Conservation (phyloP, 2,329 filamentous ascomycete genomes). For the Arthrobotrys pseudoclavata region DNA sequence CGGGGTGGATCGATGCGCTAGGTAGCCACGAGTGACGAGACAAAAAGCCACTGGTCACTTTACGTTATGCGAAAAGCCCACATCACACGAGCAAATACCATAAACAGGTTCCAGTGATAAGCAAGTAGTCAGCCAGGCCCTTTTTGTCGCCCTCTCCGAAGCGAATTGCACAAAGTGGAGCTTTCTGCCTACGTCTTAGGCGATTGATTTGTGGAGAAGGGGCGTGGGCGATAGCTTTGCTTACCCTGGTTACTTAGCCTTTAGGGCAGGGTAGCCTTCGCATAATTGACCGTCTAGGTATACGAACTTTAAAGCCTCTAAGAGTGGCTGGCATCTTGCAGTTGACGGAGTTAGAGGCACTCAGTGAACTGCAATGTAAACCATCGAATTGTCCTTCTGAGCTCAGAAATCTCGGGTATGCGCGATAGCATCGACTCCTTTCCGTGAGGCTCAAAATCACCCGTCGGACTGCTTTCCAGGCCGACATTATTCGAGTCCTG, state of each 20-base stretch:
- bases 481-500: background rate
- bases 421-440: background rate
- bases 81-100: slow-evolving; percentile 12
- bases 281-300: background rate
- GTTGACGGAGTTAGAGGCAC: background rate
- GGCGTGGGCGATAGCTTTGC: no score
- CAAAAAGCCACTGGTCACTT: slow-evolving; percentile 1
- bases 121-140: background rate
- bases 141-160: background rate
- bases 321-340: no score
- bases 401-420: background rate
- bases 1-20: background rate
- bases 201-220: background rate
- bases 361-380: slow-evolving; percentile 22
- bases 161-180: slow-evolving; percentile 8
- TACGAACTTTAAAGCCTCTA: no score
- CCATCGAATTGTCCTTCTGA: slow-evolving; percentile 20
- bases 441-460: background rate
- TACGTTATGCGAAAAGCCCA: slow-evolving; percentile 9
- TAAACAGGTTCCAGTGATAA: background rate
- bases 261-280: background rate
- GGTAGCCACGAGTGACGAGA: slow-evolving; percentile 1
- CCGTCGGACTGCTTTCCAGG: background rate
- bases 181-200: background rate
- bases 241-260: background rate